Base-by-base conservation (phyloP, 768 basidiomycete genomes). In the Pholiota conissans region DNA sequence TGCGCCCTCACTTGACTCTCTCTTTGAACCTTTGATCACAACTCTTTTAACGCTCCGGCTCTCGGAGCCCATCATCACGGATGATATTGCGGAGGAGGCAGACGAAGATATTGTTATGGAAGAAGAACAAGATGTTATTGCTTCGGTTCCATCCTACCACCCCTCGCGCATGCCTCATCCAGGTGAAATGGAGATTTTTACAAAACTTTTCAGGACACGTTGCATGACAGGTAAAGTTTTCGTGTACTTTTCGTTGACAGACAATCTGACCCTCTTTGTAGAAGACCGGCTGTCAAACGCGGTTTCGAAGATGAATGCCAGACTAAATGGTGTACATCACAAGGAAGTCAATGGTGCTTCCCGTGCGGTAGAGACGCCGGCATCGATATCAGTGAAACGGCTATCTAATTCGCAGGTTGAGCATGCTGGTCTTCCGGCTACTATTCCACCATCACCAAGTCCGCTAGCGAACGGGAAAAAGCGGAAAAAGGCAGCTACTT, bases 1-100 rank as follows among this genome's bases (percentile, higher is more conserved):
- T 47, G 79, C 89, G 68, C 91, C 93, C 13, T 84, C 93, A 5
- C 72, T 93, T 55, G 82, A 85, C 52, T 75, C 76, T 27, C 71
- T 96, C 46, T 96, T 91, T 69, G 84, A 88, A 32, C 73, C 86
- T 20, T 53, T 79, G 55, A 74, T 84, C 40, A 63, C 63, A 7
- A 61, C 68, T n/a, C 72, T 76, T 58, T 59, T 82, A 53, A 70
- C 67, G 48, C 58, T 51, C 27, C 70, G 73, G 27, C 57, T 29
- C 27, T 40, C 64, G 26, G 62, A 61, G 53, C 10, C 42, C 6
- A 37, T 20, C 28, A 42, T 40, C n/a, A 16, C 29, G 20, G 40
- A 35, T 13, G 61, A 63, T 26, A 48, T 56, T 37, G 55, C 32
- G 47, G 63, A 61, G 5, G 70, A 60, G 24, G 74, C 72, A 5